Conservation (phyloP, 129 eudicot species). For the Rutidosis leptorrhynchoides region DNA sequence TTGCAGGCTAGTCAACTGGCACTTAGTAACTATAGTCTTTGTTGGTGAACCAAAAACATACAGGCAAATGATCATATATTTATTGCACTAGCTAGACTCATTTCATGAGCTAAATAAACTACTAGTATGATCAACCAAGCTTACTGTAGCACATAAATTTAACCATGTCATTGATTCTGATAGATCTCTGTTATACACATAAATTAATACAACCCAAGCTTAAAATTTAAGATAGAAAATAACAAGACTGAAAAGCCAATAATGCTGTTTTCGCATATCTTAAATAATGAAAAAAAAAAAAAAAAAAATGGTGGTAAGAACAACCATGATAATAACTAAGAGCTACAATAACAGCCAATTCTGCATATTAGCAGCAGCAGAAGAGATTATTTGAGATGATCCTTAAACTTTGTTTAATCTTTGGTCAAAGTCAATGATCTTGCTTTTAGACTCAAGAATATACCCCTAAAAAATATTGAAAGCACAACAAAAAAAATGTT, state of each 20-base stretch:
- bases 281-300: not conserved
- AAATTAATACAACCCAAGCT: constrained; percentile 10
- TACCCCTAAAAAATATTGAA: constrained; percentile 57
- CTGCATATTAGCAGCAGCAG: constrained; percentile 16
- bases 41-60: not conserved
- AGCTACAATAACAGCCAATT: constrained; percentile 18
- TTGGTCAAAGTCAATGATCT: constrained; percentile 53
- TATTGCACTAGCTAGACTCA: not conserved
- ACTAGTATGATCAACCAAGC: not conserved
- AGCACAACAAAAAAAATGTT: not conserved
- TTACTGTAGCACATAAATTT: not conserved
- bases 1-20: not conserved
- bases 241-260: not conserved
- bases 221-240: constrained; percentile 4
- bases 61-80: not conserved
- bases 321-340: not conserved
- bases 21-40: not conserved
- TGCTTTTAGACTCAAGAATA: constrained; percentile 80
- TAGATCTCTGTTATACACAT: constrained; percentile 19
- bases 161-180: constrained; percentile 18
- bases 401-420: constrained; percentile 34
- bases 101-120: not conserved
- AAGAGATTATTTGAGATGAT: constrained; percentile 25
- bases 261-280: constrained; percentile 10
- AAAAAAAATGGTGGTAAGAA: not conserved